Conservation (phyloP, 805 yeast species). For the Brettanomyces sp. region DNA sequence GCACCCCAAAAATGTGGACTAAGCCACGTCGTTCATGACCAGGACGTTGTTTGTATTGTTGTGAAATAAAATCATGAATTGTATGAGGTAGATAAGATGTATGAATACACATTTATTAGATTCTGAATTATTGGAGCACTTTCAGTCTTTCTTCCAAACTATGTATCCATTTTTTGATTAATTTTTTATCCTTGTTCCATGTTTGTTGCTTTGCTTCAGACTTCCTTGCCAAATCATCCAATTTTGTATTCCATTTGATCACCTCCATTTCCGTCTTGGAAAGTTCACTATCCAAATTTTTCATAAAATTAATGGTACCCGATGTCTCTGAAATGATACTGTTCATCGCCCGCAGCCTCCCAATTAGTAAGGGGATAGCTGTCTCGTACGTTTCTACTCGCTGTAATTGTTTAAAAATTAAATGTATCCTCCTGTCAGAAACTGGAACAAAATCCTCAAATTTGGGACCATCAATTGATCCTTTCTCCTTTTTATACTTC, state of each 20-base stretch:
- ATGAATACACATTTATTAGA: too few species aligned
- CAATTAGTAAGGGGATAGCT: slow-evolving; percentile 9
- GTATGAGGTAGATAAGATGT: neutral
- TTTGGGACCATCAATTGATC: slow-evolving; percentile 6
- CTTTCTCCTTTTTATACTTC: slow-evolving; percentile 5
- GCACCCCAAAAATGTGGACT: slow-evolving; percentile 96
- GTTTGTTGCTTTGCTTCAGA: slow-evolving; percentile 4
- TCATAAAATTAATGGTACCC: slow-evolving; percentile 7
- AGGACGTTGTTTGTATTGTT: slow-evolving; percentile 87
- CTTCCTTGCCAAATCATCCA: slow-evolving; percentile 12
- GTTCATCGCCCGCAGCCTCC: slow-evolving; percentile 14
- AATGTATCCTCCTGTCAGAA: slow-evolving; percentile 13
- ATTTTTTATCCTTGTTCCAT: slow-evolving; percentile 8
- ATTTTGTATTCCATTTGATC: slow-evolving; percentile 14
- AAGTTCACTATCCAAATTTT: slow-evolving; percentile 11
- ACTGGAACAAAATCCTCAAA: slow-evolving; percentile 2
- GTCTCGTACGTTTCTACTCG: slow-evolving; percentile 12
- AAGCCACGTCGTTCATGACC: slow-evolving; percentile 74
- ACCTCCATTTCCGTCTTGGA: slow-evolving; percentile 10
- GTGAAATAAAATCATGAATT: slow-evolving; percentile 44
- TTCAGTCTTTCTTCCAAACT: neutral
- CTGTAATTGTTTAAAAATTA: slow-evolving; percentile 12
- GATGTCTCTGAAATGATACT: slow-evolving; percentile 5
- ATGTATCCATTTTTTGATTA: slow-evolving; percentile 4
- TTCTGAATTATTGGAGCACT: neutral